phyloP scores from a whole-genome alignment of 2,329 filamentous ascomycete genomes.

The Ascochyta rabiei region DNA sequence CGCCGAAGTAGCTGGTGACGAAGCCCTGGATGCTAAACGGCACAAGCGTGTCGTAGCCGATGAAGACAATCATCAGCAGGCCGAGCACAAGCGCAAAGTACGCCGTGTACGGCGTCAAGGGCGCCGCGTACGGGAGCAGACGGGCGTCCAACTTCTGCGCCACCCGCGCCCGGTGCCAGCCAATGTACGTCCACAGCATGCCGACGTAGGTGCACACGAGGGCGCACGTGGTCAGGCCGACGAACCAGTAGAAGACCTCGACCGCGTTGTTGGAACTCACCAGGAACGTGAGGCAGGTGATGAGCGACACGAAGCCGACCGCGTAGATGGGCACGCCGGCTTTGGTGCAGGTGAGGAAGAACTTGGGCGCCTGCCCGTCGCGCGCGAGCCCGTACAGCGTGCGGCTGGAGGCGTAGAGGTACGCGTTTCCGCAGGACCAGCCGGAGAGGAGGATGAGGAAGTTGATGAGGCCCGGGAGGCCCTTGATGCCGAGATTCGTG shows the following conservation, averaged over 20 bases:
- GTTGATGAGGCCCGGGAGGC: constrained; percentile 71
- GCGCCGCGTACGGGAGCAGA: constrained; percentile 9
- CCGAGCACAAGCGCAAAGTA: constrained; percentile 9
- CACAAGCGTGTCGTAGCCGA: constrained; percentile 63
- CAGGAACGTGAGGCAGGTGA: constrained; percentile 57
- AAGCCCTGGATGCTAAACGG: constrained; percentile 47
- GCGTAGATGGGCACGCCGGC: constrained; percentile 62
- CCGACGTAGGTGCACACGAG: constrained; percentile 16
- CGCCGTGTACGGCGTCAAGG: constrained; percentile 12
- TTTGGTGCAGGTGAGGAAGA: constrained; percentile 66
- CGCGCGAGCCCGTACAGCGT: constrained; percentile 63
- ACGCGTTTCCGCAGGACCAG: constrained; percentile 62
- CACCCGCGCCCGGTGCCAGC: constrained; percentile 14
- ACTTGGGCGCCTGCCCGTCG: constrained; percentile 67
- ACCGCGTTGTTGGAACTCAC: constrained; percentile 51
- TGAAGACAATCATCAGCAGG: constrained; percentile 17
- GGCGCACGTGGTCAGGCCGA: constrained; percentile 62
- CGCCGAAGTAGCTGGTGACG: constrained; percentile 55
- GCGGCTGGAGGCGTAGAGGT: constrained; percentile 60
- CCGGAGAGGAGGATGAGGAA: constrained; percentile 71
- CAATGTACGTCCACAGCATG: constrained; percentile 19
- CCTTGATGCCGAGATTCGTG: constrained; percentile 57
- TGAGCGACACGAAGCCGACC: constrained; percentile 52
- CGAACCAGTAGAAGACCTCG: constrained; percentile 69
- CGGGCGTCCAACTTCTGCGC: constrained; percentile 11